A percentile compares a stretch with the other conserved stretches of the same genome.
Evolutionary conservation across 2,329 filamentous ascomycete species (phyloP).

Genomic region (Colletotrichum tofieldiae): DNA sequence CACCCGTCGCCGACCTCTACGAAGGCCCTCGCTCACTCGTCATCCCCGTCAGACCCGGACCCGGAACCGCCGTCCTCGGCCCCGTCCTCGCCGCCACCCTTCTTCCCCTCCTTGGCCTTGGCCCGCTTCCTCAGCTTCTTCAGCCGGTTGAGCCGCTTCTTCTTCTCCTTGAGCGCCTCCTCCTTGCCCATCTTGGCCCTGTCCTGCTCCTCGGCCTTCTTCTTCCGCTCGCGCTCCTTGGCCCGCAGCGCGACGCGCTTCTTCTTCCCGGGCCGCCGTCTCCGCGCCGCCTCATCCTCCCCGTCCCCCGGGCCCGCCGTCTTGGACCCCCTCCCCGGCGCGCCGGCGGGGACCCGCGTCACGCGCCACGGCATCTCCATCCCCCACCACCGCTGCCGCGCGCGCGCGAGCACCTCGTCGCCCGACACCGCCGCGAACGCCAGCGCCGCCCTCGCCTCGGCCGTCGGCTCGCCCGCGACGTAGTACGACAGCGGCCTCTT

Average conservation of each 20-base stretch:
- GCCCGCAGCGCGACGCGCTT: constrained; percentile 67
- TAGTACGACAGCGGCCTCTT: constrained; percentile 65
- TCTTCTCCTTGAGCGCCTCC: constrained; percentile 72
- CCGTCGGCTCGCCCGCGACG: constrained; percentile 57
- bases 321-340: neutral
- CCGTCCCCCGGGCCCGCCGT: neutral
- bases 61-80: constrained; percentile 12
- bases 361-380: constrained; percentile 75
- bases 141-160: constrained; percentile 72
- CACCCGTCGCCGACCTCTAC: too few species aligned
- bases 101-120: constrained; percentile 71
- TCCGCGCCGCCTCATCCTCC: constrained; percentile 53
- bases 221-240: constrained; percentile 59
- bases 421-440: constrained; percentile 65
- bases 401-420: constrained; percentile 64
- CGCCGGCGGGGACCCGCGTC: constrained; percentile 54
- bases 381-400: constrained; percentile 67
- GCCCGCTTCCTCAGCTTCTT: constrained; percentile 73
- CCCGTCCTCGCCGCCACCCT: constrained; percentile 40
- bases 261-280: constrained; percentile 71
- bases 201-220: constrained; percentile 57
- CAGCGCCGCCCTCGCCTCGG: constrained; percentile 58
- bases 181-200: constrained; percentile 65
- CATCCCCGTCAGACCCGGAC: constrained; percentile 23
- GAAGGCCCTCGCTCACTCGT: constrained; percentile 13